These are phyloP conservation scores for Tephrocybe rancida DNA, from an alignment of 768 basidiomycete genomes.

Conservation along the genomic window DNA sequence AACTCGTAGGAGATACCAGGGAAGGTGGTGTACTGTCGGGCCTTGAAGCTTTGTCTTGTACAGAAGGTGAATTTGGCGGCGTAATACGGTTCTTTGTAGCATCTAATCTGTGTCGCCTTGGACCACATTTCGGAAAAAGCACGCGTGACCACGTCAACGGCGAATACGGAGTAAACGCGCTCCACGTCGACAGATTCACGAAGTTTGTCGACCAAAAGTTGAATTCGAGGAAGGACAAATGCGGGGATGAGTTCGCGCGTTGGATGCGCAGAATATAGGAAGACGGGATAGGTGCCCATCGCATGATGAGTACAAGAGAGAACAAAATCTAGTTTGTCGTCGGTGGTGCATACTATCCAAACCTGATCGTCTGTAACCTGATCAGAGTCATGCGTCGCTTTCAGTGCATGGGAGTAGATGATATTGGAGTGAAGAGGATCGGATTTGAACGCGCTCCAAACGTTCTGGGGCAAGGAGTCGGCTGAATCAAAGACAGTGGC, in stretches of 20 bases:
- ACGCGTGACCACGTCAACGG: conserved; percentile 2
- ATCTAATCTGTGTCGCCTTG: background rate
- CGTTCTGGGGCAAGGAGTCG: conserved; percentile 26
- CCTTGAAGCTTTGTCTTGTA: conserved; percentile 1
- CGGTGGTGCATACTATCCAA: conserved; percentile 40
- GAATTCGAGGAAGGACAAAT: conserved; percentile 3
- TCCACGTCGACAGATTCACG: background rate
- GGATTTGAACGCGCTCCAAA: conserved; percentile 30
- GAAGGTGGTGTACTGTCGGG: conserved; percentile 5
- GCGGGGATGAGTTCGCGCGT: background rate
- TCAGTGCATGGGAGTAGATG: conserved; percentile 20
- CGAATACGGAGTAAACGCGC: conserved; percentile 15
- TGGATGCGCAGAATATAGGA: conserved; percentile 8
- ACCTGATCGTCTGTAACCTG: conserved; percentile 8
- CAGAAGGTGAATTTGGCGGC: conserved; percentile 13
- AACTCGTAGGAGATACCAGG: conserved; percentile 12
- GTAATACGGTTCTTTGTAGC: conserved; percentile 9
- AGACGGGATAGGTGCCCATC: conserved; percentile 13
- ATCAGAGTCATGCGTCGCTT: background rate
- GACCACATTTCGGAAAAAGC: conserved; percentile 8
- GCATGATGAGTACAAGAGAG: conserved; percentile 10
- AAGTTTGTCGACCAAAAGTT: conserved; percentile 2
- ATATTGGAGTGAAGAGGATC: conserved; percentile 31
- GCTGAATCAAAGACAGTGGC: conserved; percentile 26
- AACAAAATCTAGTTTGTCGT: conserved; percentile 2